Base-by-base conservation (phyloP, 192 early-diverging fungal species). In the Dimargaris xerosporica region DNA sequence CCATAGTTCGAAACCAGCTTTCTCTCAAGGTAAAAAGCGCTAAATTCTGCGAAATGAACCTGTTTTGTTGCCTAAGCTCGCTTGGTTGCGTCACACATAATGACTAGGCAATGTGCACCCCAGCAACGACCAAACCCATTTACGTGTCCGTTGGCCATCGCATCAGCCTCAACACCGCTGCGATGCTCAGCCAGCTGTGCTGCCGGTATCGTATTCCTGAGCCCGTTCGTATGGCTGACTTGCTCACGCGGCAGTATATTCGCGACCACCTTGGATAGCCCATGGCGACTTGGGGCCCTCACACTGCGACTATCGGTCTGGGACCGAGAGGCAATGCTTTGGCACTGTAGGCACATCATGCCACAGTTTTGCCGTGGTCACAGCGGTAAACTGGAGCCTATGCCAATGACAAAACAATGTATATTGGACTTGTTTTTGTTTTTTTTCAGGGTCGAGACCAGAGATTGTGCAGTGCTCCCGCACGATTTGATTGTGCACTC, bases 71-170 rank as follows among this genome's bases (percentile, higher is more conserved):
- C 21, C 41, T 71, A 34, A 15, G 17, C 17, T 9, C 44, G 44
- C 11, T 45, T 9, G 44, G 44, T 17, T 45, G 44, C 17, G 17
- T 45, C 44, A 10, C 10, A 13, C 17, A 45, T 51, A 51, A 13
- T 15, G 6, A 10, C 7, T 51, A 51, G 50, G 50, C 50, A 5
- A 21, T 51, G 10, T 51, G 56, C 41, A 15, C 31, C 23, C 64
- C 67, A 2, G 47, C 21, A 5, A 71, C 88, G 0, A 75, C 68
- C 52, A 93, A 93, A 53, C 91, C 93, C 2, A 80, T 94, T 19
- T 97, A 87, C 82, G 89, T 97, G 7, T 89, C 86, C 13, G 61
- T 78, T 17, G 94, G 94, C 6, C 94, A 97, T 71, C 70, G 78
- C 2, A 73, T 96, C 46, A 76, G 77, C 21, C 64, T 91, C 41